A percentile compares a stretch with the other conserved stretches of the same genome.
Conservation (phyloP, 192 early-diverging fungal genomes). For the Linnemannia elongata region DNA sequence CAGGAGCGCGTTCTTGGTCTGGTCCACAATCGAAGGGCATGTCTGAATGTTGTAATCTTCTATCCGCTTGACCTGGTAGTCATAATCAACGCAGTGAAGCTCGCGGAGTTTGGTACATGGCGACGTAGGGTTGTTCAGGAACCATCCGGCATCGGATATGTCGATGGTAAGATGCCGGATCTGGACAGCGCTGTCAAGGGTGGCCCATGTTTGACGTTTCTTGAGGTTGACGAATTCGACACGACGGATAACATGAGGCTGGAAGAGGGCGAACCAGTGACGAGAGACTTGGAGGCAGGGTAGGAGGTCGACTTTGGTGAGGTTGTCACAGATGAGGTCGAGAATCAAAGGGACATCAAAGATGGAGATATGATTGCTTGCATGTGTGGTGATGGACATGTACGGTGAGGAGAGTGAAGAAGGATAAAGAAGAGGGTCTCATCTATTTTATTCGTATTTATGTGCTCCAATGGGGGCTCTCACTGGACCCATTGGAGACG, state of each 20-base stretch:
- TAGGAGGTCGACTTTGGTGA: not conserved
- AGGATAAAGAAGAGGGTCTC: too few relatives aligned
- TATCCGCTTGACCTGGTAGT: not conserved
- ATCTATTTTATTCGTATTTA: too few relatives aligned
- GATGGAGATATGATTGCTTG: too few relatives aligned
- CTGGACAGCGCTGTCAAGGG: not conserved
- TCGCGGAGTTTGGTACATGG: not conserved
- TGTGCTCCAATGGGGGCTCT: too few relatives aligned
- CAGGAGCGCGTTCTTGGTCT: conserved; percentile 4
- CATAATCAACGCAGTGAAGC: not conserved
- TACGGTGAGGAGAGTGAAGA: too few relatives aligned
- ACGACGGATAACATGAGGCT: not conserved
- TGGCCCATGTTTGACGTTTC: not conserved
- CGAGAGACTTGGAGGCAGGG: not conserved
- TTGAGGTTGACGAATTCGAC: conserved; percentile 11
- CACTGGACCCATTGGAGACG: too few relatives aligned
- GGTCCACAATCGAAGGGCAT: not conserved
- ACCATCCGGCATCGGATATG: not conserved
- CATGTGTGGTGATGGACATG: too few relatives aligned
- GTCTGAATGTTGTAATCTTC: not conserved
- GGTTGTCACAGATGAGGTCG: not conserved
- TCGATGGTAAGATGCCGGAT: not conserved
- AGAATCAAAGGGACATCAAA: not conserved
- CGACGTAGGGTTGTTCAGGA: not conserved
- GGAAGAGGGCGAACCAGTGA: not conserved